Conservation (phyloP, 148 eudicot genomes). For the Rhododendron simsii region DNA sequence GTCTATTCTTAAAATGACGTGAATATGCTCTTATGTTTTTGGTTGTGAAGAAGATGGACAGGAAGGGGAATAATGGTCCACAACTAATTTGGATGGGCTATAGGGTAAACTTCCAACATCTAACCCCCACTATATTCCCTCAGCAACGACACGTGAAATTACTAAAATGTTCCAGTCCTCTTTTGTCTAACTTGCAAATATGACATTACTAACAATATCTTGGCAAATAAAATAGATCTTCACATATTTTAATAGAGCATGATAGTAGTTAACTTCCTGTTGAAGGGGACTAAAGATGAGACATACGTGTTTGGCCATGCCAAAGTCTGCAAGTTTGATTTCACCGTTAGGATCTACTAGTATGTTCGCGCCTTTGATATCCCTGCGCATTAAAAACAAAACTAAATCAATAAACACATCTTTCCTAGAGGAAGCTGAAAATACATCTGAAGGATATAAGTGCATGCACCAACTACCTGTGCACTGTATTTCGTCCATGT, state of each 20-base stretch:
- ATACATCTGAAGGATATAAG: background rate
- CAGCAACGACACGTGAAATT: background rate
- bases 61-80: background rate
- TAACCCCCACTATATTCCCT: background rate
- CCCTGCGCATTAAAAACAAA: slow-evolving; percentile 39
- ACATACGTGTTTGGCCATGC: slow-evolving; percentile 99
- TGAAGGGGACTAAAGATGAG: background rate
- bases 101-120: background rate
- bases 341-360: slow-evolving; percentile 89
- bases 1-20: background rate
- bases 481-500: slow-evolving; percentile 86
- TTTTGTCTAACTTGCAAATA: background rate
- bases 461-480: slow-evolving; percentile 44
- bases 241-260: background rate
- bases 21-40: background rate
- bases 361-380: slow-evolving; percentile 98
- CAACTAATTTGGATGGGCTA: background rate
- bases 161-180: background rate
- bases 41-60: background rate
- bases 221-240: background rate
- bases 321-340: slow-evolving; percentile 97
- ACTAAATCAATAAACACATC: background rate
- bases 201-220: background rate
- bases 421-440: background rate
- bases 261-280: background rate